Base-by-base conservation (phyloP, 495 filamentous ascomycete genomes). In the Parathielavia hyrcaniae region DNA sequence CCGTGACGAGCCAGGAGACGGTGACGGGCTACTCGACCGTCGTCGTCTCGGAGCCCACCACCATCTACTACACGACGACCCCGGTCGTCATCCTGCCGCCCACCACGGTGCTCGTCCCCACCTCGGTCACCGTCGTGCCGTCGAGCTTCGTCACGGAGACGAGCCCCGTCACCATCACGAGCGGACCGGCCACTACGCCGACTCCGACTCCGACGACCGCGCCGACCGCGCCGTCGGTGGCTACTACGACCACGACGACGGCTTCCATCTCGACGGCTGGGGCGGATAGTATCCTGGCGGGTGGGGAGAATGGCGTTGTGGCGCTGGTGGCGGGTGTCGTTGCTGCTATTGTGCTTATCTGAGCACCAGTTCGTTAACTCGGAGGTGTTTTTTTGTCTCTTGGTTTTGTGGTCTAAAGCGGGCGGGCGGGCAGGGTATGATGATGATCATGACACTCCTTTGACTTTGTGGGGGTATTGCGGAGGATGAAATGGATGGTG, bases 281-380 rank as follows among this genome's bases (percentile, higher is more conserved):
- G 2, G 63, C 70, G 22, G 63, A 67, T 22, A 38, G 53, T 14
- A 5, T 53, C 57, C 5, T 50, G 34, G n/a, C 46, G 47, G 7
- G 53, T 39, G 19, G 62, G 14, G 55, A 67, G 19, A 69, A 71
- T 3, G 69, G 56, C 7, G 67, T 64, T 5, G 67, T 64, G 4
- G 75, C 71, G 7, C 55, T 74, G 0, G 26, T 74, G 16, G 64
- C 71, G 17, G 75, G 74, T 16, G 23, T 74, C 17, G 56, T 75
- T 10, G 75, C 69, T n/a, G 60, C 73, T 16, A 60, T 69, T 11
- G 67, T 63, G 22, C 49, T 77, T 40, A 61, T 77, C 41, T 77
- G 67, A 64, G 51, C 8, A 39, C 53, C 13, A 57, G 60, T 50
- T 55, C 62, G 20, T 40, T 5, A 13, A 4, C 7, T 2, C 26